A percentile compares a stretch with the other conserved stretches of the same genome.
These are phyloP conservation scores for barrel medic (Medicago truncatula) DNA, from an alignment of 306 rosid species.

Conservation along the genomic window DNA sequence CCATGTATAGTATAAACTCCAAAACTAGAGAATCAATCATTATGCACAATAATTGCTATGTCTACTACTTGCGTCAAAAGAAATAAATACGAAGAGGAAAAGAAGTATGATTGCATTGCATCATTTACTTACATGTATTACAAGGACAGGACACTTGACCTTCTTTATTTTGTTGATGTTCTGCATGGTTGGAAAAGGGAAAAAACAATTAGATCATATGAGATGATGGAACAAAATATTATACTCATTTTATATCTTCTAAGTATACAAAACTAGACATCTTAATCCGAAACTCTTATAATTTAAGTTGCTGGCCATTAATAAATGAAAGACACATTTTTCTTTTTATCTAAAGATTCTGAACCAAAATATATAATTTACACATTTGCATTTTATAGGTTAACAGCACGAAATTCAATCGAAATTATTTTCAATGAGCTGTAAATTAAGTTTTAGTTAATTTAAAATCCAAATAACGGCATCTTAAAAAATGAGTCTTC, in stretches of 20 bases:
- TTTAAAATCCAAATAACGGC: neutral
- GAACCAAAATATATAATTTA: too few relatives aligned
- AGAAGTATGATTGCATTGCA: constrained; percentile 1
- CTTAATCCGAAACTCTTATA: too few relatives aligned
- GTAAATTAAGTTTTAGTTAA: neutral
- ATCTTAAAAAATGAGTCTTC: neutral
- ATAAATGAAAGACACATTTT: too few relatives aligned
- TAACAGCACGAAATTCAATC: too few relatives aligned
- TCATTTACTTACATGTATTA: constrained; percentile 87
- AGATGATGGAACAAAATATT: constrained; percentile 28
- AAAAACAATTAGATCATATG: constrained; percentile 27
- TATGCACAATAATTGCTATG: neutral
- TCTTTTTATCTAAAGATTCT: neutral
- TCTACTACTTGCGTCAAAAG: neutral
- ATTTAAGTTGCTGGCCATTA: too few relatives aligned
- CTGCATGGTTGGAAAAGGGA: constrained; percentile 54
- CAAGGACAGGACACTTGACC: constrained; percentile 97
- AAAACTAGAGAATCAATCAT: constrained; percentile 16
- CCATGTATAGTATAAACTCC: constrained; percentile 6
- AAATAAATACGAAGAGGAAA: constrained; percentile 27
- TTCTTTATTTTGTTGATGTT: constrained; percentile 92
- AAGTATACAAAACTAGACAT: neutral
- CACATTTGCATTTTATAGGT: too few relatives aligned
- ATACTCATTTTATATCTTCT: constrained; percentile 3
- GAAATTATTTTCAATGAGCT: neutral